phyloP scores from a whole-genome alignment of 73 alveolate genomes.

The Halteria grandinella region DNA sequence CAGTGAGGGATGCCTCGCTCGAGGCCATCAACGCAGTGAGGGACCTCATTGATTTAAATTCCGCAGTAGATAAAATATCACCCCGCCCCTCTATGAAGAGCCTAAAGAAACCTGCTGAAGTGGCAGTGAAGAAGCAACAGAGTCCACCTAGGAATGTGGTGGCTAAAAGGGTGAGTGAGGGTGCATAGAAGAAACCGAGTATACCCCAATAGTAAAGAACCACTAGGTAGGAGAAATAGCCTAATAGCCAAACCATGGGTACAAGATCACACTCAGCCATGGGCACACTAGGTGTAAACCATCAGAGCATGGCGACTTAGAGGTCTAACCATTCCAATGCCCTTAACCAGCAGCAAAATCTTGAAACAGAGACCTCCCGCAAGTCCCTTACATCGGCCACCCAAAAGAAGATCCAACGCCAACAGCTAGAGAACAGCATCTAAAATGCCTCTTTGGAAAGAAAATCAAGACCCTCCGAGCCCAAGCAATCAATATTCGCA shows the following conservation, averaged over 20 bases:
- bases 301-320: background rate
- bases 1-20: conserved; percentile 90
- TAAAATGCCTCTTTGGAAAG: background rate
- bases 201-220: background rate
- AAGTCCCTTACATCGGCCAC: conserved; percentile 55
- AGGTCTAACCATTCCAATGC: background rate
- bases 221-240: background rate
- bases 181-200: background rate
- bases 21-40: conserved; percentile 73
- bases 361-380: background rate
- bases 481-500: conserved; percentile 50
- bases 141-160: too few relatives aligned
- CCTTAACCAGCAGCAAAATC: background rate
- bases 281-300: too few relatives aligned
- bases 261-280: too few relatives aligned
- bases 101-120: background rate
- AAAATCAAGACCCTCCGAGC: background rate
- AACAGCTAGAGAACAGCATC: background rate
- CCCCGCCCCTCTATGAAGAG: conserved; percentile 39
- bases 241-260: background rate
- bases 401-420: conserved; percentile 33
- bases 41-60: conserved; percentile 7
- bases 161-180: too few relatives aligned
- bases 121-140: background rate
- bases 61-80: background rate